Evolutionary conservation across 2,329 filamentous ascomycete species (phyloP).

Genomic region (Ophiostoma australiae): DNA sequence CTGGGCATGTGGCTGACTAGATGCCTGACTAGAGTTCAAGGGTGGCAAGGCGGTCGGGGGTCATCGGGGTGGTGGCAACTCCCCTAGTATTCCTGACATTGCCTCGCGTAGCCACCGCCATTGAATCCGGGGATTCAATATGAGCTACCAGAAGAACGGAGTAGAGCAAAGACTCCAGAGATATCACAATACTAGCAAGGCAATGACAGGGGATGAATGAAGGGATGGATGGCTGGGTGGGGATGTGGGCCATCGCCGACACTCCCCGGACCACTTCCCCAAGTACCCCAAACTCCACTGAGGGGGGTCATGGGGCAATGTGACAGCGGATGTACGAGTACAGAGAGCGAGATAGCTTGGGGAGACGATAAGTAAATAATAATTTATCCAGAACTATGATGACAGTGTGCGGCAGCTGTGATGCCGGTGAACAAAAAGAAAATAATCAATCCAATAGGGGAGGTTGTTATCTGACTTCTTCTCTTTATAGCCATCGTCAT

Average conservation of each 20-base stretch:
- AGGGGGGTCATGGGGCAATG: not conserved
- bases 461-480: not conserved
- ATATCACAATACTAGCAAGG: too few relatives aligned
- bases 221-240: not conserved
- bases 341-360: not conserved
- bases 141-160: not conserved
- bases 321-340: not conserved
- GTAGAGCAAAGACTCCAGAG: not conserved
- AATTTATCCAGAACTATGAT: not conserved
- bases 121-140: not conserved
- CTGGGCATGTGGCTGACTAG: not conserved
- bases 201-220: not conserved
- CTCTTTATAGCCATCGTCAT: not conserved
- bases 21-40: not conserved
- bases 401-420: not conserved
- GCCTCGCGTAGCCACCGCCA: not conserved
- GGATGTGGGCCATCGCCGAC: conserved; percentile 7
- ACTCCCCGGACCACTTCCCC: conserved; percentile 15
- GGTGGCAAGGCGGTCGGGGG: not conserved
- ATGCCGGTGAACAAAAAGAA: not conserved
- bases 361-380: not conserved
- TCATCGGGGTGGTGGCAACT: not conserved
- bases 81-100: not conserved
- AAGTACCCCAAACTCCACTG: not conserved
- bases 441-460: not conserved